A percentile compares a stretch with the other conserved stretches of the same genome.
Evolutionary conservation across 345 rosid species (phyloP).

Genomic region (Hibiscus trionum): DNA sequence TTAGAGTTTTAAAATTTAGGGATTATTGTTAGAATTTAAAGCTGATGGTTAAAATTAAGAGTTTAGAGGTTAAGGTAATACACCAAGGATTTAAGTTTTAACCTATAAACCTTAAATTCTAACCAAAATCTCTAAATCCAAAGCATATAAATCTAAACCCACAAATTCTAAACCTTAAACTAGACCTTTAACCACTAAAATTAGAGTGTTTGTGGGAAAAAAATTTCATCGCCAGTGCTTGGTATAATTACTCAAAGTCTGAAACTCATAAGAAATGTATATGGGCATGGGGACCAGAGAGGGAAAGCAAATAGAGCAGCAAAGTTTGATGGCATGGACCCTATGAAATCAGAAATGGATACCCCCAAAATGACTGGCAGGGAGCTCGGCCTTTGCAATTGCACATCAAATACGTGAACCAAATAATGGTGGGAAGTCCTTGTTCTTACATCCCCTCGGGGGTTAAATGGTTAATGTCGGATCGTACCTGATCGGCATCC

Average conservation of each 20-base stretch:
- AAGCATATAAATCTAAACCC: too few relatives aligned
- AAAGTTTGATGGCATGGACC: neutral
- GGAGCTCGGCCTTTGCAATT: constrained; percentile 11
- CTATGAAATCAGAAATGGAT: neutral
- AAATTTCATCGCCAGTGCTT: too few relatives aligned
- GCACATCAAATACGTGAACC: constrained; percentile 50
- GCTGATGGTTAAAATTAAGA: too few relatives aligned
- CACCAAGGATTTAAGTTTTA: too few relatives aligned
- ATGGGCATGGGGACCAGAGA: neutral
- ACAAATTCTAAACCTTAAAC: too few relatives aligned
- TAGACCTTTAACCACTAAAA: too few relatives aligned
- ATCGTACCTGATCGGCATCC: constrained; percentile 34
- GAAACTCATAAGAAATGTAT: neutral
- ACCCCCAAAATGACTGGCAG: constrained; percentile 12
- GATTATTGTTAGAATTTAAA: too few relatives aligned
- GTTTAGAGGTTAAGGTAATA: too few relatives aligned
- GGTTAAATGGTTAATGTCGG: constrained; percentile 13
- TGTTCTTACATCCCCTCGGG: constrained; percentile 6
- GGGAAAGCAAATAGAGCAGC: neutral
- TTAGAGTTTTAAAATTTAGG: too few relatives aligned
- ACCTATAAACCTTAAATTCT: too few relatives aligned
- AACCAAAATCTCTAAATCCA: too few relatives aligned
- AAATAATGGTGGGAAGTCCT: constrained; percentile 16
- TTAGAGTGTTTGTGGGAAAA: too few relatives aligned
- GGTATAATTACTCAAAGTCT: neutral